Evolutionary conservation across 176 grass and related monocot species (phyloP).

Genomic region (Olyra latifolia): DNA sequence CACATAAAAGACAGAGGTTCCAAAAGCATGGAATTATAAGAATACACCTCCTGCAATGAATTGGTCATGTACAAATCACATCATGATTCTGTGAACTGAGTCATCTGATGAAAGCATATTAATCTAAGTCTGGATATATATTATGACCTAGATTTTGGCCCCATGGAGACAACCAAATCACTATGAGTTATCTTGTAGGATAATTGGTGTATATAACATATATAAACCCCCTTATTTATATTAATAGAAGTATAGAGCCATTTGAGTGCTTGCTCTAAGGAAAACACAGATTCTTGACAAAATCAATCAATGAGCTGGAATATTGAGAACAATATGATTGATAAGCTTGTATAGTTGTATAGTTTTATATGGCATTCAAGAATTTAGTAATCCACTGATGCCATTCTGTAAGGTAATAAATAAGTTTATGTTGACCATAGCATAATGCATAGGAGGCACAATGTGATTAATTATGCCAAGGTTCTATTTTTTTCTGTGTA

Average conservation of each 20-base stretch:
- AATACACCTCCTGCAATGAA: background rate
- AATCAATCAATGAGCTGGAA: constrained; percentile 3
- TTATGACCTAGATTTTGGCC: constrained; percentile 2
- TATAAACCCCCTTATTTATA: background rate
- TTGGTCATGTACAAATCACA: background rate
- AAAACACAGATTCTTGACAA: constrained; percentile 10
- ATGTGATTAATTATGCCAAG: background rate
- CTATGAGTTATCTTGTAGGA: constrained; percentile 1
- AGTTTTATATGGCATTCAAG: background rate
- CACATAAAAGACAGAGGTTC: background rate
- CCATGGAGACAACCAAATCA: background rate
- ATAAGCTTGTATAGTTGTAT: background rate
- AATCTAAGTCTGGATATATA: constrained; percentile 10
- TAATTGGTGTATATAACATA: background rate
- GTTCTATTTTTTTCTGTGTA: constrained; percentile 10
- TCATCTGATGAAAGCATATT: background rate
- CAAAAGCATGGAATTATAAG: background rate
- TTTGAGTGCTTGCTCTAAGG: background rate
- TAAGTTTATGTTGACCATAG: background rate
- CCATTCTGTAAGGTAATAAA: background rate
- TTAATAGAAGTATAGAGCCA: background rate
- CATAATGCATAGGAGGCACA: background rate
- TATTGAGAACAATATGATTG: background rate
- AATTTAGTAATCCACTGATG: background rate
- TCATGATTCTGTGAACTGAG: background rate